Evolutionary conservation across 2,329 filamentous ascomycete species (phyloP), one percentile per base, ranked within the genome.

Genomic region (Fusarium secorum): DNA sequence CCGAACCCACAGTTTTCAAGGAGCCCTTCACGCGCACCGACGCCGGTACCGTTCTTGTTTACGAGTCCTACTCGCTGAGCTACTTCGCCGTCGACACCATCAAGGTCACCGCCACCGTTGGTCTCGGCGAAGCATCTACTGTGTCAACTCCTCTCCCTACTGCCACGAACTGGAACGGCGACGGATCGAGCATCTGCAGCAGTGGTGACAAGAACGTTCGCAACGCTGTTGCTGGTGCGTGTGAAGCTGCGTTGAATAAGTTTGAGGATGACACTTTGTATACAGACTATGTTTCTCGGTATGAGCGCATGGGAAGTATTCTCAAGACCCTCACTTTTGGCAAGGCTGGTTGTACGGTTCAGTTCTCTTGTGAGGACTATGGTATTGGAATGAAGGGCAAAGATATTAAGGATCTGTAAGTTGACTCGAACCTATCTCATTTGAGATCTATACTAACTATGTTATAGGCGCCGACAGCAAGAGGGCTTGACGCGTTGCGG

Each of bases 361-460:
- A 66, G n/a, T 66, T 51, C 15, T 51, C 60, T 2, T 66, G 63
- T 7, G 61, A 66, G 17, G 63, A 66, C 7, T 66, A 66, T 4
- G 61, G 45, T 9, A 65, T 65, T 14, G 63, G 60, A 5, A 66
- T 66, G 63, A 66, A 66, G 45, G 63, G 63, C 8, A 66, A 28
- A 1, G 63, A 66, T 2, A 66, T 66, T 1, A 66, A 66, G 24
- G 39, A 51, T 9, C 33, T 66, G 63, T 66, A 66, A 66, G 63
- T 65, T 51, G 20, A 24, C 14, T 7, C 1, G 2, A 14, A 2
- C n/a, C n/a, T n/a, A n/a, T n/a, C n/a, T 17, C 2, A 0, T 15
- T 1, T 11, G 11, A 11, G 10, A 24, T 7, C 3, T 3, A n/a
- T 39, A 6, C 63, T 66, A 41, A 66, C 6, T 1, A 0, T 17